Evolutionary conservation across 768 basidiomycete species (phyloP).

Genomic region (Boletus eberwhitei): DNA sequence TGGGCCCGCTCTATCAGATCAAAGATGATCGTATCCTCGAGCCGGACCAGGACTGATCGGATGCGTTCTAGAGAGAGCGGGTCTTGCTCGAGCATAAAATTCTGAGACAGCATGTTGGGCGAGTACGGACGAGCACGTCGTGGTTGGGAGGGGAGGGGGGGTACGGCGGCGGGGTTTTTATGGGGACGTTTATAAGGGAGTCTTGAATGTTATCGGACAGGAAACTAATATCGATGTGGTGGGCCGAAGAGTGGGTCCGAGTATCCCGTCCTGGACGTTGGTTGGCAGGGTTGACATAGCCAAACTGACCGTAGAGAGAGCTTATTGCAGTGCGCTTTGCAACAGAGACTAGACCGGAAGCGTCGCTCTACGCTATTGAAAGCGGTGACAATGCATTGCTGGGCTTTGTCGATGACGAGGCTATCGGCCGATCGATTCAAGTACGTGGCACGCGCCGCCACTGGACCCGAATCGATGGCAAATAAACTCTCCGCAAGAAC

Average conservation of each 20-base stretch:
- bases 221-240: not conserved
- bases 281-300: no score
- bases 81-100: slow-evolving; percentile 66
- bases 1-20: slow-evolving; percentile 95
- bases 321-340: not conserved
- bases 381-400: no score
- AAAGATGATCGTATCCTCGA: slow-evolving; percentile 99
- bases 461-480: no score
- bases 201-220: no score
- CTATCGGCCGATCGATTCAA: no score
- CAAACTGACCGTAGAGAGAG: not conserved
- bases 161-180: not conserved
- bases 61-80: slow-evolving; percentile 89
- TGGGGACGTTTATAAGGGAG: slow-evolving; percentile 12
- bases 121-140: slow-evolving; percentile 7
- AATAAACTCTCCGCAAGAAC: no score
- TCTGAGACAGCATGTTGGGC: slow-evolving; percentile 51
- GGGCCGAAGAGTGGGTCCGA: not conserved
- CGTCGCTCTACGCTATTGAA: not conserved
- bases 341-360: not conserved
- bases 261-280: no score
- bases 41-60: slow-evolving; percentile 76
- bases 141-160: slow-evolving; percentile 1
- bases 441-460: no score
- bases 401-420: no score